phyloP scores from a whole-genome alignment of 768 basidiomycete genomes.

The Lactifluus rugatus region DNA sequence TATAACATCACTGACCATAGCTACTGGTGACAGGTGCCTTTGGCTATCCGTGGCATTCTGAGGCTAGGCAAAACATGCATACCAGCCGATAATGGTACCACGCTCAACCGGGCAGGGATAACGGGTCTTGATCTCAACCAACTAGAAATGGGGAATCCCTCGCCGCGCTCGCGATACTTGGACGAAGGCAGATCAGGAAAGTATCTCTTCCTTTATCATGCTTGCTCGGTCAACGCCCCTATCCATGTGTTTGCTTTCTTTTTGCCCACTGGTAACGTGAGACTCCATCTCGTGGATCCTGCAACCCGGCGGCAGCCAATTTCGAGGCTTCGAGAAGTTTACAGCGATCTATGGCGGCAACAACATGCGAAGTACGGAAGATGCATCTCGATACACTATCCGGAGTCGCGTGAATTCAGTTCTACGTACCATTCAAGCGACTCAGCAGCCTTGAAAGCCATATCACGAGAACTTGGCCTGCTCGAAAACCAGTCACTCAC shows the following conservation, averaged over 20 bases:
- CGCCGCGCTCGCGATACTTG: constrained; percentile 62
- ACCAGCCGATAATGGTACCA: constrained; percentile 52
- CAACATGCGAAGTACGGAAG: constrained; percentile 33
- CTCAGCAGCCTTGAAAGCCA: constrained; percentile 67
- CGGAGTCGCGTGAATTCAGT: constrained; percentile 46
- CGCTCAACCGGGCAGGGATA: constrained; percentile 74
- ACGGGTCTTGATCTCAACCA: constrained; percentile 77
- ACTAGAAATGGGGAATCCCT: constrained; percentile 52
- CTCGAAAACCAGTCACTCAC: constrained; percentile 65
- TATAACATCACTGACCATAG: not conserved
- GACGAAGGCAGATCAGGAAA: constrained; percentile 58
- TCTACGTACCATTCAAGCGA: constrained; percentile 75
- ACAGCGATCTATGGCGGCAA: constrained; percentile 51
- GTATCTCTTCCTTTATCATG: constrained; percentile 85
- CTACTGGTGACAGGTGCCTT: constrained; percentile 50
- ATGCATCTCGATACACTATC: constrained; percentile 52
- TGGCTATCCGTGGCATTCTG: constrained; percentile 70
- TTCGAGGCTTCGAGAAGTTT: constrained; percentile 64
- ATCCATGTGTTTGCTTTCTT: constrained; percentile 88
- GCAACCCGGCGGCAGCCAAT: constrained; percentile 81
- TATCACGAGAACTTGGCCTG: constrained; percentile 78
- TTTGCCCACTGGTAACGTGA: constrained; percentile 56
- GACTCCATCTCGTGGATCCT: constrained; percentile 84
- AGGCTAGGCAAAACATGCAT: constrained; percentile 78
- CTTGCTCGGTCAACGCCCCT: constrained; percentile 56